Conservation (phyloP, 73 alveolate genomes). For the Tetrahymena elliotti region DNA sequence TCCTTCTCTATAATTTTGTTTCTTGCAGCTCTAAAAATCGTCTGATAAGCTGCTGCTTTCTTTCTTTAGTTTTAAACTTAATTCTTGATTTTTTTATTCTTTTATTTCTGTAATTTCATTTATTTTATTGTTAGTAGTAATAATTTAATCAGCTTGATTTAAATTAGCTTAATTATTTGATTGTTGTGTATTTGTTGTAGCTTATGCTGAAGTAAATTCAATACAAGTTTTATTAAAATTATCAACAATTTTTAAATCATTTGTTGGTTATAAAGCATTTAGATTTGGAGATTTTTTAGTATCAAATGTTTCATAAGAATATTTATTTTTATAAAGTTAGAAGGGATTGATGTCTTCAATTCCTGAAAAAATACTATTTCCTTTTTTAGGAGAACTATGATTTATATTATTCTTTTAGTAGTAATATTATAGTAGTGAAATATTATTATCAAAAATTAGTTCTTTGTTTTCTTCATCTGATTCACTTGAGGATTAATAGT, state of each 20-base stretch:
- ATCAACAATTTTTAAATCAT: not conserved
- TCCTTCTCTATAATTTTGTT: not conserved
- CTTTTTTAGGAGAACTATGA: not conserved
- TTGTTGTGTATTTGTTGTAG: not conserved
- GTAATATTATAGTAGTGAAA: not conserved
- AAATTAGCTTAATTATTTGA: not conserved
- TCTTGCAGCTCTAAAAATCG: not conserved
- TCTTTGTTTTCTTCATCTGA: not conserved
- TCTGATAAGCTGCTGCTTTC: not conserved
- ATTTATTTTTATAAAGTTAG: not conserved
- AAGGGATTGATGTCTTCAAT: not conserved
- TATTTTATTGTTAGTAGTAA: not conserved
- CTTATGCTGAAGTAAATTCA: not conserved
- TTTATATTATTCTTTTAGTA: not conserved
- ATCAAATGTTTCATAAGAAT: not conserved
- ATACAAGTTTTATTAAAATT: not conserved
- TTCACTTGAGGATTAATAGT: not conserved
- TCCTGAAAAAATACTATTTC: not conserved
- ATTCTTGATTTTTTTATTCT: not conserved
- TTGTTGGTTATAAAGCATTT: too few species aligned
- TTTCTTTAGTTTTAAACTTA: not conserved
- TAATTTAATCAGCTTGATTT: not conserved
- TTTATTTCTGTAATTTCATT: not conserved
- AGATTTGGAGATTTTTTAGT: not conserved
- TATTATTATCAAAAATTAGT: not conserved